Conservation (phyloP, 176 grass and related monocot genomes). For the Thalia dealbata region DNA sequence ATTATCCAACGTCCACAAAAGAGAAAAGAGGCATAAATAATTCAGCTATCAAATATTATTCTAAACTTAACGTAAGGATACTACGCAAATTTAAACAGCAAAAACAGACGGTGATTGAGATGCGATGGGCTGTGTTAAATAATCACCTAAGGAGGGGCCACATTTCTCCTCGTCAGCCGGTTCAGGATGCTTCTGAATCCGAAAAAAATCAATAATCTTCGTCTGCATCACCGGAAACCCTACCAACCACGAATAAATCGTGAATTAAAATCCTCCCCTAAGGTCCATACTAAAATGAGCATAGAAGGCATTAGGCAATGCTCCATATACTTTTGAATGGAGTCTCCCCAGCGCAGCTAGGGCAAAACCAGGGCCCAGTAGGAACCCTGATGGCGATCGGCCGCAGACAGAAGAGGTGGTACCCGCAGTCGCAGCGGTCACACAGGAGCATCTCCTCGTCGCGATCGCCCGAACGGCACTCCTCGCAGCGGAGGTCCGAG, state of each 20-base stretch:
- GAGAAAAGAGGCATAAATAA: neutral
- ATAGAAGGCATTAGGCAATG: neutral
- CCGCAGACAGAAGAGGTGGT: conserved; percentile 72
- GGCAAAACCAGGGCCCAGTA: conserved; percentile 58
- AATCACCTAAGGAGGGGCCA: conserved; percentile 44
- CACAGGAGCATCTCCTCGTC: conserved; percentile 78
- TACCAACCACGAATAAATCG: conserved; percentile 19
- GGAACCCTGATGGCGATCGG: conserved; percentile 77
- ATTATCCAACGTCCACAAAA: no score
- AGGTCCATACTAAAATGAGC: neutral
- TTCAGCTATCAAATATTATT: neutral
- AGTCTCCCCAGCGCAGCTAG: conserved; percentile 34
- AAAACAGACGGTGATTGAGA: neutral
- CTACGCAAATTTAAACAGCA: neutral
- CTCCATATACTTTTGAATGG: conserved; percentile 33
- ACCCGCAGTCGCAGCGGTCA: conserved; percentile 65
- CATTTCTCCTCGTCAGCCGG: conserved; percentile 26
- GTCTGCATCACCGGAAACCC: conserved; percentile 72
- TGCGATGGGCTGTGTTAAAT: neutral
- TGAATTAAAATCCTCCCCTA: neutral
- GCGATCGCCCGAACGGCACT: conserved; percentile 65
- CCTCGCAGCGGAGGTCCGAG: conserved; percentile 37
- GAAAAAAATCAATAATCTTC: conserved; percentile 91
- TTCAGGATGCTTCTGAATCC: conserved; percentile 44
- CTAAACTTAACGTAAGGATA: neutral